Conservation (phyloP, 176 grass and related monocot species). For the Microstegium vimineum region DNA sequence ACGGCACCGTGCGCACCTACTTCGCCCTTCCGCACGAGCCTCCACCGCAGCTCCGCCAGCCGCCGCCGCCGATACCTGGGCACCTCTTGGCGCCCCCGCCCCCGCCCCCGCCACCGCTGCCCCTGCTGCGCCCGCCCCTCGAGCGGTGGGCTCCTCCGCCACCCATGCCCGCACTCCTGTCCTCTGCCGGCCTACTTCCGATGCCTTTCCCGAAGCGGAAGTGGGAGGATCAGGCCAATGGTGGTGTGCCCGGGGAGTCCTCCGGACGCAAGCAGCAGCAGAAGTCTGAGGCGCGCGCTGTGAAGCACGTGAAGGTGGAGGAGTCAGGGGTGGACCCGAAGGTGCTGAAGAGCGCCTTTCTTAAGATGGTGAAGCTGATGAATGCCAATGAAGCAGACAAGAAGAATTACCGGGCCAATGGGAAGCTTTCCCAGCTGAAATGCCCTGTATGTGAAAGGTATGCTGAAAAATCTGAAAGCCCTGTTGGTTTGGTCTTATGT, state of each 20-base stretch:
- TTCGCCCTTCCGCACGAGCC: slow-evolving; percentile 78
- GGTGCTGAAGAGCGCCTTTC: slow-evolving; percentile 67
- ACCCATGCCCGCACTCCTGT: not conserved
- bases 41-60: slow-evolving; percentile 40
- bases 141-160: slow-evolving; percentile 19
- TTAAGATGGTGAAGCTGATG: slow-evolving; percentile 72
- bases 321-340: slow-evolving; percentile 38
- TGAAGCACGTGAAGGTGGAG: slow-evolving; percentile 45
- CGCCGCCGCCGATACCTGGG: slow-evolving; percentile 5
- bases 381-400: slow-evolving; percentile 55
- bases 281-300: slow-evolving; percentile 13
- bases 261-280: slow-evolving; percentile 25
- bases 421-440: slow-evolving; percentile 52
- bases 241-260: not conserved
- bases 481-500: not conserved
- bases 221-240: slow-evolving; percentile 49
- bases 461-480: not conserved
- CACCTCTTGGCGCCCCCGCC: slow-evolving; percentile 10
- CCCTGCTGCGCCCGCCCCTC: not conserved
- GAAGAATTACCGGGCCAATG: slow-evolving; percentile 70
- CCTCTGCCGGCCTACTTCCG: not conserved
- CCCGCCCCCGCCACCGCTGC: not conserved
- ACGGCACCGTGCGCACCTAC: slow-evolving; percentile 81
- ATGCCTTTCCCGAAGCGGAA: slow-evolving; percentile 27
- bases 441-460: slow-evolving; percentile 86